These are phyloP conservation scores for Coniochaeta hoffmannii DNA, from an alignment of 2,329 filamentous ascomycete species.

Conservation along the genomic window DNA sequence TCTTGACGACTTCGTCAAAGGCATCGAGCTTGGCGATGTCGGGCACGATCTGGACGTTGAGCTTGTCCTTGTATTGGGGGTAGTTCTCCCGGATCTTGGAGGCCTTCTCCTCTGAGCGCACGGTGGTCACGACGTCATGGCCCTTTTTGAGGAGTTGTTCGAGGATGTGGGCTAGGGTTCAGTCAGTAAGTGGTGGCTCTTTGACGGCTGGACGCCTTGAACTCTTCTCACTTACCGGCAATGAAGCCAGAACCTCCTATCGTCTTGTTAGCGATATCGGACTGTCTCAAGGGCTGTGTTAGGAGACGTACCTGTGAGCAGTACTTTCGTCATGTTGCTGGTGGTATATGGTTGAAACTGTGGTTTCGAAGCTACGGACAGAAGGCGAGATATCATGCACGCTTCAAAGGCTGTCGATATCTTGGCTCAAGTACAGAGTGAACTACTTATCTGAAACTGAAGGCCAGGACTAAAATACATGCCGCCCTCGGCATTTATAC, in stretches of 20 bases:
- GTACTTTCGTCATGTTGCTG: slow-evolving; percentile 35
- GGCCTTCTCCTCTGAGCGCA: slow-evolving; percentile 47
- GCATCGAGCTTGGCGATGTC: slow-evolving; percentile 69
- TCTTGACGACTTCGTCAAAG: slow-evolving; percentile 58
- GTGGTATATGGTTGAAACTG: background rate
- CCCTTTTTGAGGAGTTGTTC: slow-evolving; percentile 43
- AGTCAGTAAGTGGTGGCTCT: background rate
- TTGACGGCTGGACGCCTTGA: background rate
- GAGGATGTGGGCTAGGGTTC: slow-evolving; percentile 40
- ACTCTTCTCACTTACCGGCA: slow-evolving; percentile 31
- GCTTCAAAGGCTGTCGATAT: background rate
- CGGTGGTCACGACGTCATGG: slow-evolving; percentile 47
- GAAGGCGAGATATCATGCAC: background rate
- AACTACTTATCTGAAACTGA: too few species aligned
- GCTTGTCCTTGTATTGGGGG: slow-evolving; percentile 30
- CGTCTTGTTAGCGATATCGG: slow-evolving; percentile 5
- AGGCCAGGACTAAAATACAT: too few species aligned
- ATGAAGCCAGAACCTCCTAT: slow-evolving; percentile 46
- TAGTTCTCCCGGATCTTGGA: slow-evolving; percentile 41
- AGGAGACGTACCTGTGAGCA: slow-evolving; percentile 32
- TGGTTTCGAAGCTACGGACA: background rate
- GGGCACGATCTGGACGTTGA: slow-evolving; percentile 56
- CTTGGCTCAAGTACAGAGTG: too few species aligned
- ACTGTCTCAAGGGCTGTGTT: background rate
- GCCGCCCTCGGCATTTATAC: background rate